Base-by-base conservation (phyloP, 805 yeast species). In the Zygotorulaspora sp. region DNA sequence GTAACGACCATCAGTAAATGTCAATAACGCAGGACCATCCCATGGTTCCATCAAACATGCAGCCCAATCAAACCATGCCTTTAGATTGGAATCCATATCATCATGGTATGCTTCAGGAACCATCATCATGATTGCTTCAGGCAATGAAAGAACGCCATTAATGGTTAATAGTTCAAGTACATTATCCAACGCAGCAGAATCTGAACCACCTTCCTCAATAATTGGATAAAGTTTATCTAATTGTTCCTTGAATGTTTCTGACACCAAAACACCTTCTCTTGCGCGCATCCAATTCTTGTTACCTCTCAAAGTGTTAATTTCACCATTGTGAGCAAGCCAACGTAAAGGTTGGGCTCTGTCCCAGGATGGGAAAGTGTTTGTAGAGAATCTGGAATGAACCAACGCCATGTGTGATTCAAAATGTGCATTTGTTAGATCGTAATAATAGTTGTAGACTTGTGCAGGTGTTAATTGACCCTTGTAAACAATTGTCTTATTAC, bases 361-460 rank as follows among this genome's bases (percentile, higher is more conserved):
- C 98, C 98, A 90, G n/a, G 96, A 87, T 32, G 98, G 98, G 78
- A 90, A 90, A 33, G 98, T 90, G 66, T 90, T 90, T 21, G 98
- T 90, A 41, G 97, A 88, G 73, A 90, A 90, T 62, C 98, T 79
- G 16, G 97, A 89, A 69, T 90, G 98, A 35, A 90, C 97, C 28
- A 90, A 74, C 11, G 97, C 95, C 72, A 92, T 86, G 60, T 89
- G 97, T 31, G 94, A 92, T 67, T 87, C 90, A 65, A 80, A 90
- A 57, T 88, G 92, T 18, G 88, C 90, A 62, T 87, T 88, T 46
- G 79, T 82, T 59, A 90, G 74, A 66, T 90, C 98, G 61, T 86
- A 88, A 70, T 89, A 90, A 68, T 92, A 90, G 52, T 83, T 78
- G 70, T 89, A 92, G 24, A 90, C 97, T 67, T 90, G 98, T 41